Evolutionary conservation across 116 monocot genomes (phyloP).

Genomic region (Zostera marina): DNA sequence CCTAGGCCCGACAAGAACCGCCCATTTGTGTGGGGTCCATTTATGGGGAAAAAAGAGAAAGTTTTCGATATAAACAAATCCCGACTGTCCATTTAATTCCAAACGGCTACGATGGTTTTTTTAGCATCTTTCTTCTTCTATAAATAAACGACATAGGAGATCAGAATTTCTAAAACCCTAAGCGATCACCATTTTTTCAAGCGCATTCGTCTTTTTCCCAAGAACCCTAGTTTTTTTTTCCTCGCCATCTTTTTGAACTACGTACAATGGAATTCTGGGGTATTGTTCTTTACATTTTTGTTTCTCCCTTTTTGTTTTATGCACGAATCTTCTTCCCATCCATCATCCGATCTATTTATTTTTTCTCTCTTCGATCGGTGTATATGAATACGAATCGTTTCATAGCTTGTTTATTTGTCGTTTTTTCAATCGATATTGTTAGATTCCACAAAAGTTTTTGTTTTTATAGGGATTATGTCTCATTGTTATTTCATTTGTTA

Average conservation of each 20-base stretch:
- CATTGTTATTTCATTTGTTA: background rate
- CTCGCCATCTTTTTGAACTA: background rate
- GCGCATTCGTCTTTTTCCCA: background rate
- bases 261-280: conserved; percentile 2
- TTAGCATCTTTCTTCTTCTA: too few species aligned
- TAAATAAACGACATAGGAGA: too few species aligned
- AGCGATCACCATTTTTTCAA: background rate
- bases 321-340: background rate
- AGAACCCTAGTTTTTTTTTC: background rate
- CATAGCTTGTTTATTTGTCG: too few species aligned
- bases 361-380: background rate
- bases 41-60: too few species aligned
- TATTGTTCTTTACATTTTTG: background rate
- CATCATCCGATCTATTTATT: background rate
- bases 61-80: too few species aligned
- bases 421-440: too few species aligned
- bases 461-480: background rate
- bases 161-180: background rate
- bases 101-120: too few species aligned
- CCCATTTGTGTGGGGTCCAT: too few species aligned
- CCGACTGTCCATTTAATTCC: too few species aligned
- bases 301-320: background rate
- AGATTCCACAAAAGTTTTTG: background rate
- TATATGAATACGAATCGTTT: too few species aligned
- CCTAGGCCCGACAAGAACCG: too few species aligned